Evolutionary conservation across 1,284 basidiomycete species (phyloP).

Genomic region (Heimioporus punctisporus): DNA sequence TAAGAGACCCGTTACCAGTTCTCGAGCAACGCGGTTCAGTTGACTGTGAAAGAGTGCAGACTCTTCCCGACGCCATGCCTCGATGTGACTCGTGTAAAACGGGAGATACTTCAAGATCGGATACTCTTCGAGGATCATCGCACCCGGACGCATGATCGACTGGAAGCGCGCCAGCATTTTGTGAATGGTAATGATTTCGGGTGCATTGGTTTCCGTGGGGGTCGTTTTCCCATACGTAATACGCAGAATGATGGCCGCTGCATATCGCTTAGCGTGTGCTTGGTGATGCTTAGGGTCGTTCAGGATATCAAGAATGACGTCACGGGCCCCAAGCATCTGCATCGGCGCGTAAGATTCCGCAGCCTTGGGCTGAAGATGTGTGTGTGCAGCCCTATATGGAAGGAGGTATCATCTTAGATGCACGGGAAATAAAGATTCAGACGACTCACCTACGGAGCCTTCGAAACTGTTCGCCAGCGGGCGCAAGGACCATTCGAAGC

Average conservation of each 20-base stretch:
- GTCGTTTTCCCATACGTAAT: slow-evolving; percentile 52
- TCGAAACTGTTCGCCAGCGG: slow-evolving; percentile 35
- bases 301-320: slow-evolving; percentile 42
- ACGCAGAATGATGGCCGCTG: slow-evolving; percentile 48
- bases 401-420: not conserved
- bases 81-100: slow-evolving; percentile 35
- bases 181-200: slow-evolving; percentile 42
- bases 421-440: not conserved
- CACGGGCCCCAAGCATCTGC: slow-evolving; percentile 39
- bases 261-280: slow-evolving; percentile 41
- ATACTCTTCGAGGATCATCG: slow-evolving; percentile 39
- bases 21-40: slow-evolving; percentile 34
- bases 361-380: slow-evolving; percentile 40
- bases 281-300: slow-evolving; percentile 39
- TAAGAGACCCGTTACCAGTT: slow-evolving; percentile 31
- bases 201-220: slow-evolving; percentile 42
- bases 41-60: slow-evolving; percentile 41
- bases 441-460: slow-evolving; percentile 30
- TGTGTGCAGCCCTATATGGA: slow-evolving; percentile 36
- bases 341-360: slow-evolving; percentile 38
- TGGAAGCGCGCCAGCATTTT: slow-evolving; percentile 39
- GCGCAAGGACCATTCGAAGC: slow-evolving; percentile 32
- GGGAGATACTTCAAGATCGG: slow-evolving; percentile 44
- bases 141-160: slow-evolving; percentile 39
- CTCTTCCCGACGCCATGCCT: slow-evolving; percentile 44